Base-by-base conservation (phyloP, 495 filamentous ascomycete species). In the Xylaria nigripes region DNA sequence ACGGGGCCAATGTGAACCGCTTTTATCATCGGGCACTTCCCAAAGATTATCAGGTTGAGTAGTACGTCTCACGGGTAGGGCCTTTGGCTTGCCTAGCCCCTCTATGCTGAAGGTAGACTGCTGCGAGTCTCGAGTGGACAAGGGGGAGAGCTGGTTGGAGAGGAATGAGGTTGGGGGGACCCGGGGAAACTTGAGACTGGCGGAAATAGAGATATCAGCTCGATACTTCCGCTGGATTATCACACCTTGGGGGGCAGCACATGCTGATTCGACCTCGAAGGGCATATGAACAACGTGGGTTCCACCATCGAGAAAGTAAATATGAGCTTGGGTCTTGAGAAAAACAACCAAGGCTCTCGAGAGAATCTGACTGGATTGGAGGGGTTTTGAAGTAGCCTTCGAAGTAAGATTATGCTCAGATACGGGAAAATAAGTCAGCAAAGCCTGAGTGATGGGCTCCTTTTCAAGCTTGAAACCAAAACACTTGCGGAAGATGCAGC, bases 211-310 rank as follows among this genome's bases (percentile, higher is more conserved):
- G 29, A 60, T 68, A 30, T 76, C 71, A 32, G 65, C 63, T 44
- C 66, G 69, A 40, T 68, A 67, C 57, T 86, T 95, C 36, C 90
- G 72, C 63, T 96, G 91, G 51, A 99, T 81, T 18, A 99, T 75
- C 27, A 96, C 72, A 9, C 93, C 93, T 18, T 80, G 74, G 6
- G 89, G 84, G 18, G 89, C 86, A 13, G 91, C 83, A 70, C 91
- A 87, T 9, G 88, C 89, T 45, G 79, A 82, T 61, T 96, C 89
- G 32, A 96, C 86, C 68, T 96, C 90, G 61, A 99, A 97, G 13
- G 93, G 90, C 54, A 99, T 79, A 67, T 94, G 87, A 51, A 97
- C 81, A 52, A 94, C 81, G 78, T 97, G 89, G 68, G 82, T 95
- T 22, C 86, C 81, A 3, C 90, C 90, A 16, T 85, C 77, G n/a